Evolutionary conservation across 2,329 filamentous ascomycete genomes (phyloP), one percentile per base, ranked within the genome.

Genomic region (Colletotrichum brevisporum): DNA sequence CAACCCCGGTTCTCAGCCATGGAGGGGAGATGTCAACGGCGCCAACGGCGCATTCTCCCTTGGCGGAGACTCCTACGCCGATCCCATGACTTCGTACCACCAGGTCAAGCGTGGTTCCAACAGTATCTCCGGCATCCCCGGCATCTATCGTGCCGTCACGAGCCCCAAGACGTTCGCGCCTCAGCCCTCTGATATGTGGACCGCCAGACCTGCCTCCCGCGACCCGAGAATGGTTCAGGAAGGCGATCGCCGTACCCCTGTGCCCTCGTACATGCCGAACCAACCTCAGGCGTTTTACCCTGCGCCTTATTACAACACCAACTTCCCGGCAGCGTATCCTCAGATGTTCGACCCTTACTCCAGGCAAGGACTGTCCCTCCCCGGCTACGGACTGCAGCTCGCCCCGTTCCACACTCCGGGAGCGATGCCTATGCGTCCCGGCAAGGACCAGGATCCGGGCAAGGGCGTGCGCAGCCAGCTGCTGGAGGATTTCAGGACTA

Each of bases 401-500:
- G 57, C 79, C 71, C 51, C 74, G 43, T 76, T 75, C 63, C 15
- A 76, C 36, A 63, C 75, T 5, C 67, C 78, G 16, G 67, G 74
- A 48, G 71, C 72, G 43, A 74, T 80, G 66, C 74, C 77, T 53
- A 74, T 78, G 41, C 78, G 79, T 47, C 76, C 78, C 2, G 83
- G 83, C 63, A 84, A 88, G 58, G 88, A 90, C 36, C 85, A 89
- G 67, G 89, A 92, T 62, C 80, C 84, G 1, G 84, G 85, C 15
- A 87, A 89, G 69, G 88, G 88, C 62, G 82, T 92, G 15, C 88
- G 93, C 74, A 97, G 94, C 78, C 82, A 85, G 15, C 81, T 95
- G 9, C 84, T 98, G 2, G 91, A 95, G 70, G 93, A 97, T 36
- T 98, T 97, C 80, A 90, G 92, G 50, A 85, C 87, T 12, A 92